Base-by-base conservation (phyloP, 176 grass and related monocot species). In the barley (Hordeum vulgare) region DNA sequence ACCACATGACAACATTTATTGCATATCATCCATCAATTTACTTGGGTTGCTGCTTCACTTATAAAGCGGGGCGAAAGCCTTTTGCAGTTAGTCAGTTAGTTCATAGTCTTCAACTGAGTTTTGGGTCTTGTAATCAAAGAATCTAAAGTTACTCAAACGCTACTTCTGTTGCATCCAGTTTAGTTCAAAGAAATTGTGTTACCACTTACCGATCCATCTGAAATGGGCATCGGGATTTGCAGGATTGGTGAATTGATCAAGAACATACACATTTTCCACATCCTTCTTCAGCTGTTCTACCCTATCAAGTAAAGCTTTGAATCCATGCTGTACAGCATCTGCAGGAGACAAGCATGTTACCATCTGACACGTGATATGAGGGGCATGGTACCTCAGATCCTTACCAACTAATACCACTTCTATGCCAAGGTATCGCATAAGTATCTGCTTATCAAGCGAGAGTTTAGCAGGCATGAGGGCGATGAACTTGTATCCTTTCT, bases 171-270 rank as follows among this genome's bases (percentile, higher is more conserved):
- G 15, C 24, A 74, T 75, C 12, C 18, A 67, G 14, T 76, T 65
- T 71, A 79, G 42, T 73, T 71, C 5, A 61, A 79, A 64, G 34
- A 78, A 9, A 79, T 44, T 51, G 47, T 51, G 47, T 51, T 51
- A 51, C 29, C 29, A 31, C 29, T 31, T 31, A 31, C 47, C 47
- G 2, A 15, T 51, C 79, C 88, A 83, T 85, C 40, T 91, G 72
- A 94, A 89, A 35, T 97, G 95, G 8, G 90, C 92, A 29, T 98
- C 92, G 9, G 81, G 92, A 79, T 98, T 98, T 33, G 92, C 90
- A 40, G 75, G 78, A 70, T 98, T 94, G 37, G 58, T 74, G 74
- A 93, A 93, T 66, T 98, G 95, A 81, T 94, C 86, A 61, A 94
- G 31, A 79, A 90, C 81, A 91, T 90, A 81, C 17, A 71, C 79